These are phyloP conservation scores for Eucalyptus regnans DNA, from an alignment of 345 rosid genomes.

Conservation along the genomic window DNA sequence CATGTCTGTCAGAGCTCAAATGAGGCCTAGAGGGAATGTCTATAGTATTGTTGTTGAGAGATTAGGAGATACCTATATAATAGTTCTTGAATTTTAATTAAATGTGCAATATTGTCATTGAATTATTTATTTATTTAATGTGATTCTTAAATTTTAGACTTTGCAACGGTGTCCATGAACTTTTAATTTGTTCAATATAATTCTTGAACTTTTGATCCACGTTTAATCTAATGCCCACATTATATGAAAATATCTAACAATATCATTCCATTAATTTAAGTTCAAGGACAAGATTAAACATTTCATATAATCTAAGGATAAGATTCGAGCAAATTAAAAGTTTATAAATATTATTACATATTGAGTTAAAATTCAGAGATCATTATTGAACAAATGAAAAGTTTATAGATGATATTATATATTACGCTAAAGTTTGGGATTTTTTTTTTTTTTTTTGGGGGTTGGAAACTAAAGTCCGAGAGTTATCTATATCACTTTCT, in stretches of 20 bases:
- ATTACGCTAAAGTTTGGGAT: too few species aligned
- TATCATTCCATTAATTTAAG: background rate
- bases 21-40: background rate
- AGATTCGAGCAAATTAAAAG: too few species aligned
- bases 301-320: background rate
- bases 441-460: too few species aligned
- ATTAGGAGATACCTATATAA: background rate
- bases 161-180: rapidly evolving
- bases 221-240: rapidly evolving
- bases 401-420: rapidly evolving
- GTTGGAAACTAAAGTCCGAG: too few species aligned
- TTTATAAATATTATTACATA: too few species aligned
- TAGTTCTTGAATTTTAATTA: rapidly evolving
- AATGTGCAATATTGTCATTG: rapidly evolving
- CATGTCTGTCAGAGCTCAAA: background rate
- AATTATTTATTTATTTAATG: background rate
- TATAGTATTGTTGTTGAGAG: background rate
- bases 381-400: too few species aligned
- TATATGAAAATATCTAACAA: background rate
- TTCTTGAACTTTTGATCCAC: rapidly evolving
- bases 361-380: rapidly evolving
- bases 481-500: too few species aligned
- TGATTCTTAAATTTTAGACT: background rate
- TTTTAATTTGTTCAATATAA: background rate
- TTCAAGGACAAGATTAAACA: background rate